Percentiles rank a stretch among this genome's conserved stretches.
Conservation (phyloP, 2,329 filamentous ascomycete genomes). For the Phialemonium atrogriseum region DNA sequence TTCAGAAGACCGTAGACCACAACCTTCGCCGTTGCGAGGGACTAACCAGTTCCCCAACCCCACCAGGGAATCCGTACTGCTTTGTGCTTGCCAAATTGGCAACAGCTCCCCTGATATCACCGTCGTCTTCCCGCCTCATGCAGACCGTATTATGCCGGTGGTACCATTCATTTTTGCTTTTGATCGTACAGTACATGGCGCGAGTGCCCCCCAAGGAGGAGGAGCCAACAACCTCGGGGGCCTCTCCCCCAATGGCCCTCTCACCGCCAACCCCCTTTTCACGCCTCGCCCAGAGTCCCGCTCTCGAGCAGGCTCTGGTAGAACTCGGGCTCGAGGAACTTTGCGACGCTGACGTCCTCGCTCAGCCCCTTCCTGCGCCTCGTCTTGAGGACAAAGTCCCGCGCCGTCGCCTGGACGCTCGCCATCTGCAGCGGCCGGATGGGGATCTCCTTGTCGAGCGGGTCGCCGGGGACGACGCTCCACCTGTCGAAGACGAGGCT, state of each 20-base stretch:
- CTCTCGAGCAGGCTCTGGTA: conserved; percentile 83
- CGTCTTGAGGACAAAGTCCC: conserved; percentile 96
- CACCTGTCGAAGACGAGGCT: conserved; percentile 92
- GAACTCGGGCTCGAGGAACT: conserved; percentile 92
- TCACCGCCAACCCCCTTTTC: conserved; percentile 12
- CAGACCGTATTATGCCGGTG: too few species aligned
- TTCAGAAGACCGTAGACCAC: too few species aligned
- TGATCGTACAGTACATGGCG: too few species aligned
- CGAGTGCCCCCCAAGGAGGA: too few species aligned
- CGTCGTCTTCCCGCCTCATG: too few species aligned
- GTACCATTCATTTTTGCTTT: too few species aligned
- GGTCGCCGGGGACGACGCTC: conserved; percentile 93
- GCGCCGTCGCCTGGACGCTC: conserved; percentile 75
- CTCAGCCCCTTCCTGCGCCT: conserved; percentile 85
- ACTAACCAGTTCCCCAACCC: too few species aligned
- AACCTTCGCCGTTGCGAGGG: too few species aligned
- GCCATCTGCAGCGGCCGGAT: conserved; percentile 82
- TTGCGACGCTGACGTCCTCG: conserved; percentile 91
- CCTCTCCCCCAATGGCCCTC: conserved; percentile 2
- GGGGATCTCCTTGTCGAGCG: conserved; percentile 78
- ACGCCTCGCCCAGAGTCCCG: conserved; percentile 62
- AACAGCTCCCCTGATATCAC: too few species aligned
- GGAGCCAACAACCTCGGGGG: too few species aligned
- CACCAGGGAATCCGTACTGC: too few species aligned
- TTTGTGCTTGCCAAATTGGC: too few species aligned